Conservation (phyloP, 495 filamentous ascomycete species). For the Aspergillus panamensis region DNA sequence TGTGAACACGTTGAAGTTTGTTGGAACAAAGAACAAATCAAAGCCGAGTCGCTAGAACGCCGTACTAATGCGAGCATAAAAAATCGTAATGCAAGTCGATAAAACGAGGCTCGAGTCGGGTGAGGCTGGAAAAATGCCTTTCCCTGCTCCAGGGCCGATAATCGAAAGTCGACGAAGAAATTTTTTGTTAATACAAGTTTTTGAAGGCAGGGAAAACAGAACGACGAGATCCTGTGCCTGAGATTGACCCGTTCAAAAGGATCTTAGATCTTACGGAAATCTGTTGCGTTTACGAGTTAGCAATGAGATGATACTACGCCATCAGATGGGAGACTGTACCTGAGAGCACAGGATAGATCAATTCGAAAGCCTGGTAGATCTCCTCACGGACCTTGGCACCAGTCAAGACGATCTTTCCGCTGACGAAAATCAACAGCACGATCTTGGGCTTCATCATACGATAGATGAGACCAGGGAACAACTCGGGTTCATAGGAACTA, state of each 20-base stretch:
- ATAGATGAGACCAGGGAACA: conserved; percentile 99
- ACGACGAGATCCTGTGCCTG: conserved; percentile 23
- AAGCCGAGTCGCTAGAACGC: conserved; percentile 48
- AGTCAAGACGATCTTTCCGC: conserved; percentile 96
- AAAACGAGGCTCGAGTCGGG: conserved; percentile 16
- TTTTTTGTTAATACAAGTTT: conserved; percentile 56
- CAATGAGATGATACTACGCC: neutral
- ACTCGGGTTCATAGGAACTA: conserved; percentile 96
- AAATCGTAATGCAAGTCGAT: conserved; percentile 32
- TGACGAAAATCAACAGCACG: conserved; percentile 97
- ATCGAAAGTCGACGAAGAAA: conserved; percentile 22
- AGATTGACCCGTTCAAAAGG: conserved; percentile 8
- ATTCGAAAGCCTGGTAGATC: conserved; percentile 97
- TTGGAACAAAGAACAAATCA: conserved; percentile 13
- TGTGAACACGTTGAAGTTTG: conserved; percentile 28
- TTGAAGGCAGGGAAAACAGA: conserved; percentile 38
- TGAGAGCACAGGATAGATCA: conserved; percentile 97
- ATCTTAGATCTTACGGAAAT: conserved; percentile 63
- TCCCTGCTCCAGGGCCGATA: conserved; percentile 38
- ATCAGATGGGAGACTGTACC: conserved; percentile 50
- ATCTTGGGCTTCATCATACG: conserved; percentile 99
- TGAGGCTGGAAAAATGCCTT: conserved; percentile 20
- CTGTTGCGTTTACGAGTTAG: conserved; percentile 39
- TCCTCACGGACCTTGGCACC: conserved; percentile 98
- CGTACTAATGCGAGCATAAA: conserved; percentile 48